These are phyloP conservation scores for Aureobasidium sp. DNA, from an alignment of 2,329 filamentous ascomycete genomes.

Conservation along the genomic window DNA sequence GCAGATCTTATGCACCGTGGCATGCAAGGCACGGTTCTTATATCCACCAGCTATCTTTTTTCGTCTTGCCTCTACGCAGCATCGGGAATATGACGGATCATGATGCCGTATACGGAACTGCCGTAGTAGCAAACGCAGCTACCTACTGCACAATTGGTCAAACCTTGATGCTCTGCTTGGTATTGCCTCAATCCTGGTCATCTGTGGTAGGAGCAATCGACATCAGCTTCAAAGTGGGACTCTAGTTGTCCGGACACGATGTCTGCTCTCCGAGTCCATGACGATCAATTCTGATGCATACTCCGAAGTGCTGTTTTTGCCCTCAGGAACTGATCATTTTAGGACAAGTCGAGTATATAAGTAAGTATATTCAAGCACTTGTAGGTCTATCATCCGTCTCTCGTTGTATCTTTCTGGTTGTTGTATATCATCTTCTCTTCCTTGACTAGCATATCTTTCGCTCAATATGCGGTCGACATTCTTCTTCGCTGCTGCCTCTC, in stretches of 20 bases:
- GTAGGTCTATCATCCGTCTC: neutral
- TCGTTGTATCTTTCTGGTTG: neutral
- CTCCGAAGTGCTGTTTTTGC: neutral
- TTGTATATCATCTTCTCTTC: neutral
- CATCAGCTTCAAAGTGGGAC: neutral
- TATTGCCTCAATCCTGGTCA: neutral
- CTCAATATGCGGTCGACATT: neutral
- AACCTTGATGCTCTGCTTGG: neutral
- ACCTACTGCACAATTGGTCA: neutral
- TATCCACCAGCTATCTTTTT: neutral
- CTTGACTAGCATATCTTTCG: neutral
- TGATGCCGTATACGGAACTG: neutral
- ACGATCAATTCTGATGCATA: neutral
- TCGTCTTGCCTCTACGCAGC: neutral
- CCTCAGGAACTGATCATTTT: rapidly evolving
- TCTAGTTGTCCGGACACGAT: neutral
- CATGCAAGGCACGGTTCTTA: neutral
- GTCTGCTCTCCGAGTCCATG: neutral
- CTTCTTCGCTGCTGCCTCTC: neutral
- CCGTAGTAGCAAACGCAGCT: neutral
- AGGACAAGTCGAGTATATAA: neutral
- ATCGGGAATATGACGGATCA: neutral
- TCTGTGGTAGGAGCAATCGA: neutral
- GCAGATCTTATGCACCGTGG: neutral
- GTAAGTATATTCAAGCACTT: neutral